Evolutionary conservation across 2,329 filamentous ascomycete genomes (phyloP), one percentile per base, ranked within the genome.

Genomic region (Aspergillus sp.): DNA sequence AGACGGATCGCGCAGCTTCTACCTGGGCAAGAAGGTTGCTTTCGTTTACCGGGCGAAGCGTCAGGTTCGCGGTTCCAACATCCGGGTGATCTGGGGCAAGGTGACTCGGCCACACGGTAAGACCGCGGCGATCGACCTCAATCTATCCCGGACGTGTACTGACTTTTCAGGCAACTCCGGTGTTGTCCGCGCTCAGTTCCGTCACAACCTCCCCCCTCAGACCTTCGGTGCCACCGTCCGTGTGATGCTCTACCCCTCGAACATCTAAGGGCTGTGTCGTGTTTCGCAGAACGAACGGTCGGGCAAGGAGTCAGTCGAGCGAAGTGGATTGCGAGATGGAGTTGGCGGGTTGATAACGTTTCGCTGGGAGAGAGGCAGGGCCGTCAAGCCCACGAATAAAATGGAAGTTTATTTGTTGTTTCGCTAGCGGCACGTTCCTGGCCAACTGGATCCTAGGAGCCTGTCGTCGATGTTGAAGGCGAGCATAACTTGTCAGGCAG

Each of bases 81-180:
- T 96, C 72, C 80, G 89, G 63, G 82, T 96, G 57, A 95, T 96
- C 75, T 96, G 88, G 86, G 89, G 89, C 75, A 95, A 94, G 77
- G 82, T 96, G 66, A 93, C 86, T 65, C 76, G 86, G 63, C 81
- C 86, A 66, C 89, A 96, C 72, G 89, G 84, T 89, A 83, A 57
- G 70, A n/a, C n/a, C n/a, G n/a, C n/a, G n/a, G n/a, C n/a, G n/a
- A n/a, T n/a, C n/a, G n/a, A n/a, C n/a, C n/a, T n/a, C n/a, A n/a
- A n/a, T n/a, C n/a, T n/a, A n/a, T n/a, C n/a, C n/a, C n/a, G n/a
- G n/a, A n/a, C n/a, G n/a, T n/a, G n/a, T n/a, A n/a, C n/a, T n/a
- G n/a, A n/a, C n/a, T n/a, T n/a, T n/a, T 29, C 44, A 91, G 86
- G 91, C 67, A 96, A 95, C 82, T 93, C 85, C 55, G 91, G 91